phyloP scores from a whole-genome alignment of 176 grass and related monocot species.

The Leersia perrieri region DNA sequence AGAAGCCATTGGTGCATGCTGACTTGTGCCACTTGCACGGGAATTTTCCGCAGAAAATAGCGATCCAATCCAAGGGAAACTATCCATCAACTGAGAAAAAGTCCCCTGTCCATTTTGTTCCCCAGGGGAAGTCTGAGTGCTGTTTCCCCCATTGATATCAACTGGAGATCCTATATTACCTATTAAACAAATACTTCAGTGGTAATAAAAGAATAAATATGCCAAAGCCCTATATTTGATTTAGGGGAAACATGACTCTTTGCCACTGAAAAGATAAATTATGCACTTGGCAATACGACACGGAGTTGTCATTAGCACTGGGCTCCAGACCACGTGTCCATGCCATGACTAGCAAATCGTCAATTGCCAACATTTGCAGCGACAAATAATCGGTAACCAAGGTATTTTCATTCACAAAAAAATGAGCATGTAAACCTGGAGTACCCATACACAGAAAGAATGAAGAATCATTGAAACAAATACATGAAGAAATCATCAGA shows the following conservation, averaged over 20 bases:
- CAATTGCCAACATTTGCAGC: background rate
- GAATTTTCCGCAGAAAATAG: slow-evolving; percentile 50
- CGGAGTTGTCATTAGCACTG: background rate
- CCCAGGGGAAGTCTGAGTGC: slow-evolving; percentile 33
- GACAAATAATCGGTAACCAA: background rate
- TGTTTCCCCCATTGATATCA: slow-evolving; percentile 25
- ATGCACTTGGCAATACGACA: background rate
- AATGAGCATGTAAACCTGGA: slow-evolving; percentile 11
- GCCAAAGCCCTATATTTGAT: background rate
- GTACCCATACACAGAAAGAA: slow-evolving; percentile 1
- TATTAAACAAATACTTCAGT: slow-evolving; percentile 11
- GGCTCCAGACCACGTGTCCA: background rate
- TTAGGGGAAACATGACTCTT: background rate
- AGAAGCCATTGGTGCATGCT: slow-evolving; percentile 44
- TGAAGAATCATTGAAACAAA: slow-evolving; percentile 28
- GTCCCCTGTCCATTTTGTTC: slow-evolving; percentile 40
- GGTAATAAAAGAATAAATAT: background rate
- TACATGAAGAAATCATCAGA: background rate
- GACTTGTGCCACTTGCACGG: slow-evolving; percentile 38
- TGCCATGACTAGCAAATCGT: background rate
- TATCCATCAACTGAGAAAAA: slow-evolving; percentile 55
- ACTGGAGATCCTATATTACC: slow-evolving; percentile 37
- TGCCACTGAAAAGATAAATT: background rate
- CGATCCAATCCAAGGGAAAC: slow-evolving; percentile 49
- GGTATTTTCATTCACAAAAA: background rate